Evolutionary conservation across 108 stramenopile genomes (phyloP).

Genomic region (Skeletonema tropicum): DNA sequence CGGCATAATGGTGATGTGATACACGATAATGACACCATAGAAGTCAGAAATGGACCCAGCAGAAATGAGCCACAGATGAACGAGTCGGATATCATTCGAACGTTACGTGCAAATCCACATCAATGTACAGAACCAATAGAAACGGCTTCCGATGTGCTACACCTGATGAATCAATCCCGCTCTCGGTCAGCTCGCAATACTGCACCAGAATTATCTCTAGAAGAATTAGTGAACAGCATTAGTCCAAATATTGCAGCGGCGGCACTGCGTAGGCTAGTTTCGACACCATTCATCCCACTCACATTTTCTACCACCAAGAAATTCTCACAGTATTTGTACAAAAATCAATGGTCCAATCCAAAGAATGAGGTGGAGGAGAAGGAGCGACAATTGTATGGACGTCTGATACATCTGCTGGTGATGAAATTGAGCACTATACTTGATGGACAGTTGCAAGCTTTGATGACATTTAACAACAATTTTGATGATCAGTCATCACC

Average conservation of each 20-base stretch:
- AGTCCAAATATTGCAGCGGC: slow-evolving; percentile 41
- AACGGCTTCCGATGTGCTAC: slow-evolving; percentile 23
- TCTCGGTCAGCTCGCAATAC: neutral
- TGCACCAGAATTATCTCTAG: neutral
- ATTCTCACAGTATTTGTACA: slow-evolving; percentile 2
- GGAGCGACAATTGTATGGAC: slow-evolving; percentile 2
- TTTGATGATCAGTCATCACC: neutral
- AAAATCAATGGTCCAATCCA: slow-evolving; percentile 2
- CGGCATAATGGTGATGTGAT: neutral
- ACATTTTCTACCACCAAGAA: slow-evolving; percentile 17
- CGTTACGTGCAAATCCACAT: slow-evolving; percentile 15
- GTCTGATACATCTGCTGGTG: slow-evolving; percentile 6
- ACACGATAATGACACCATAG: neutral
- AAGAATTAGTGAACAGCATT: slow-evolving; percentile 13
- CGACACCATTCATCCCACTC: slow-evolving; percentile 26
- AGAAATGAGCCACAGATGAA: neutral
- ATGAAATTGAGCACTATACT: neutral
- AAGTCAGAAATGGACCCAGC: neutral
- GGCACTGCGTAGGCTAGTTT: slow-evolving; percentile 30
- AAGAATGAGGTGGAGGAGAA: neutral
- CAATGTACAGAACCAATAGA: neutral
- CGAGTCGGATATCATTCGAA: slow-evolving; percentile 19
- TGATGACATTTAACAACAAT: neutral
- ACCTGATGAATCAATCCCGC: slow-evolving; percentile 10
- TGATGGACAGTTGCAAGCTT: neutral